Percentiles rank a stretch among this genome's conserved stretches.
These are phyloP conservation scores for Hymenoscyphus occultus DNA, from an alignment of 2,329 filamentous ascomycete species.

Conservation along the genomic window DNA sequence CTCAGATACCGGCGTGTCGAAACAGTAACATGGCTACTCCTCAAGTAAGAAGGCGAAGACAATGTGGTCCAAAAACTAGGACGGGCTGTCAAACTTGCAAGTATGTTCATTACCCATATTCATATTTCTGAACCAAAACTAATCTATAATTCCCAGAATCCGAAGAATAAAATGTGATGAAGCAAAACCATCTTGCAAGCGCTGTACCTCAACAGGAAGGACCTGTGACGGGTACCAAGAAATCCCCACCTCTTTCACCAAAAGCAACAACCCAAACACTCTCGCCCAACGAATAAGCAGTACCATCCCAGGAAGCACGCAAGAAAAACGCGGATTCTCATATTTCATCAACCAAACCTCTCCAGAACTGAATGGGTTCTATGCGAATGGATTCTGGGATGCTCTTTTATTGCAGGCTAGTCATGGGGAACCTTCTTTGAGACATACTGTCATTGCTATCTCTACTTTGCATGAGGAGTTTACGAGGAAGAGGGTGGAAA, in stretches of 20 bases:
- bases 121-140: background rate
- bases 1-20: background rate
- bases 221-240: constrained; percentile 30
- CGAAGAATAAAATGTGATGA: constrained; percentile 32
- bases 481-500: constrained; percentile 14
- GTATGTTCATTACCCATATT: constrained; percentile 14
- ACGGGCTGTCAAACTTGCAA: constrained; percentile 32
- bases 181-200: constrained; percentile 25
- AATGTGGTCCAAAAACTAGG: constrained; percentile 25
- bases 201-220: constrained; percentile 28
- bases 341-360: constrained; percentile 31
- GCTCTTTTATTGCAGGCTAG: constrained; percentile 31
- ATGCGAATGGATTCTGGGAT: constrained; percentile 30
- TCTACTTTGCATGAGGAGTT: constrained; percentile 34
- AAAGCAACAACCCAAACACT: constrained; percentile 5
- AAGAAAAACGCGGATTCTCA: constrained; percentile 31
- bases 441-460: constrained; percentile 34
- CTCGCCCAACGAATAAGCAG: constrained; percentile 23
- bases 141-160: constrained; percentile 17
- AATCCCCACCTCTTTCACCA: background rate
- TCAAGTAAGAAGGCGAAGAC: constrained; percentile 11
- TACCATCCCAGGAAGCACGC: constrained; percentile 24
- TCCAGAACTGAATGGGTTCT: constrained; percentile 31
- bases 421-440: constrained; percentile 27
- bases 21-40: background rate